Percentiles rank a stretch among this genome's conserved stretches.
These are phyloP conservation scores for Phytophthora chlamydospora DNA, from an alignment of 352 stramenopile genomes.

Conservation along the genomic window DNA sequence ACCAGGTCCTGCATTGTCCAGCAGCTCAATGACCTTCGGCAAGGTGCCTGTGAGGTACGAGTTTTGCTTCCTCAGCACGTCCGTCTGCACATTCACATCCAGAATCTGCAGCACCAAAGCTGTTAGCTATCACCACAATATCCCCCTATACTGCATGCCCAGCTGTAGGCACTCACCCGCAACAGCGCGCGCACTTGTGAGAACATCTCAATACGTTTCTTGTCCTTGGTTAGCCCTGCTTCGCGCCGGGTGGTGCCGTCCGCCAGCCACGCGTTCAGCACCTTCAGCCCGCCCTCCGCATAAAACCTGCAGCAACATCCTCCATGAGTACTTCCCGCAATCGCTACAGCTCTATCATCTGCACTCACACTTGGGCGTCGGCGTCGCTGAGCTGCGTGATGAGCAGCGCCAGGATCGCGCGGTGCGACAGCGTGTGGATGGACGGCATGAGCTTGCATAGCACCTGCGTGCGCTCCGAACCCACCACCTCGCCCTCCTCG, in stretches of 20 bases:
- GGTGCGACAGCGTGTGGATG: conserved; percentile 81
- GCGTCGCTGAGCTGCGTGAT: conserved; percentile 70
- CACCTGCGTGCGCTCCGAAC: conserved; percentile 74
- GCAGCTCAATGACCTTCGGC: conserved; percentile 62
- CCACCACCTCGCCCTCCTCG: conserved; percentile 78
- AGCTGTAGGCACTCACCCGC: conserved; percentile 38
- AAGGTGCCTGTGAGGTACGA: conserved; percentile 67
- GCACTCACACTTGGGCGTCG: conserved; percentile 66
- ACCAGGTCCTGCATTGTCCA: conserved; percentile 71
- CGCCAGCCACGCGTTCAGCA: conserved; percentile 77
- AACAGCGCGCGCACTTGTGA: conserved; percentile 79
- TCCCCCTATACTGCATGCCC: background rate
- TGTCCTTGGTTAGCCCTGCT: conserved; percentile 53
- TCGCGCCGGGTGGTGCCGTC: conserved; percentile 51
- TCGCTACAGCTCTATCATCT: background rate
- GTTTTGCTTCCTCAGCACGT: conserved; percentile 69
- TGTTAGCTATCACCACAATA: conserved; percentile 2
- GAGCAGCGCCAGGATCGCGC: conserved; percentile 79
- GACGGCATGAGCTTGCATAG: conserved; percentile 86
- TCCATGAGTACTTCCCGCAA: background rate
- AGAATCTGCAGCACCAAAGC: conserved; percentile 49
- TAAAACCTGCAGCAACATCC: conserved; percentile 58
- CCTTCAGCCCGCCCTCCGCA: conserved; percentile 66
- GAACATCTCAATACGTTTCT: conserved; percentile 73
- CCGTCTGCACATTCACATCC: conserved; percentile 74